These are phyloP conservation scores for Leavenworthia alabamica DNA, from an alignment of 345 rosid species.

Conservation along the genomic window DNA sequence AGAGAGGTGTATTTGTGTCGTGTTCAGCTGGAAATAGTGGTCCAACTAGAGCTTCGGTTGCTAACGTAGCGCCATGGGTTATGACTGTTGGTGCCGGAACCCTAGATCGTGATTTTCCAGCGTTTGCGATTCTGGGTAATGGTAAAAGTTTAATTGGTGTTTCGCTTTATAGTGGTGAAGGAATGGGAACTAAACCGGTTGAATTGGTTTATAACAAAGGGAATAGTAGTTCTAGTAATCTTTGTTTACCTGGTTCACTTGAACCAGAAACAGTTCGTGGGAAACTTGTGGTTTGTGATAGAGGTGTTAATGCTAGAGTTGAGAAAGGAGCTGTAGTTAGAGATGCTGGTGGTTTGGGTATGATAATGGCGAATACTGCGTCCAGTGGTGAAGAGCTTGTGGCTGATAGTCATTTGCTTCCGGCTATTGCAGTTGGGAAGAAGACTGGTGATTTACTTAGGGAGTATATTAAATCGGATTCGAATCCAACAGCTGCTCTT, in stretches of 20 bases:
- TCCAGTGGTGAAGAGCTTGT: constrained; percentile 68
- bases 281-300: constrained; percentile 71
- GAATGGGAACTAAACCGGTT: constrained; percentile 47
- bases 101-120: constrained; percentile 77
- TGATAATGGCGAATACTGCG: constrained; percentile 72
- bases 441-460: constrained; percentile 52
- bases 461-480: constrained; percentile 36
- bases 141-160: constrained; percentile 45
- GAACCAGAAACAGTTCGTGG: constrained; percentile 49
- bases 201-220: constrained; percentile 51
- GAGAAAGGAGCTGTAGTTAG: constrained; percentile 76
- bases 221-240: constrained; percentile 35
- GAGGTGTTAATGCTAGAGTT: constrained; percentile 68
- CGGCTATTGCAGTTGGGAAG: constrained; percentile 66
- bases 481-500: constrained; percentile 50
- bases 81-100: constrained; percentile 93
- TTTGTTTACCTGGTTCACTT: constrained; percentile 75
- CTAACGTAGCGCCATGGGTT: constrained; percentile 92
- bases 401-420: constrained; percentile 79
- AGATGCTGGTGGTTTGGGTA: constrained; percentile 77
- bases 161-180: constrained; percentile 66
- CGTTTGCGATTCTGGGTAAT: constrained; percentile 54
- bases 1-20: constrained; percentile 74
- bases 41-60: constrained; percentile 46
- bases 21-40: constrained; percentile 87